phyloP scores from a whole-genome alignment of 495 filamentous ascomycete species.

The Melanomma pulvis-pyrius region DNA sequence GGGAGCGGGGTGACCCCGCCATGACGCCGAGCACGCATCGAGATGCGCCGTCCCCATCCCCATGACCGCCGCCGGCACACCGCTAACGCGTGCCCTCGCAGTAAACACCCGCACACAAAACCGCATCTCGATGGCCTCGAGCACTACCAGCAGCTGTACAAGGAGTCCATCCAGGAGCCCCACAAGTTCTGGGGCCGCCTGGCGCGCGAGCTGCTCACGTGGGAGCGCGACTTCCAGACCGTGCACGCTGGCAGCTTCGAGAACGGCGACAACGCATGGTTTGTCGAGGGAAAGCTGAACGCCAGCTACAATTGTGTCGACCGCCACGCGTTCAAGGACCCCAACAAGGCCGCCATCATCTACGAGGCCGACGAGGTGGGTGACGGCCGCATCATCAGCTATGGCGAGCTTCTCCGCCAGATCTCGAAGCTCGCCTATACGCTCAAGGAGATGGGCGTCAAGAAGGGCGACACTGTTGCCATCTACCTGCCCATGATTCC shows the following conservation, averaged over 20 bases:
- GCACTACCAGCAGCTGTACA: conserved; percentile 90
- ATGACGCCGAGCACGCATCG: conserved; percentile 7
- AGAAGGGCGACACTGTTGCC: conserved; percentile 96
- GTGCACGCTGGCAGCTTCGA: conserved; percentile 76
- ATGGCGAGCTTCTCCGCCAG: conserved; percentile 89
- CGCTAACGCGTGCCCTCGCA: conserved; percentile 37
- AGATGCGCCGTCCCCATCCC: conserved; percentile 2
- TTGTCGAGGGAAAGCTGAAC: conserved; percentile 89
- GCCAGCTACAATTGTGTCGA: conserved; percentile 98
- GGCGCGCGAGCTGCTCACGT: conserved; percentile 87
- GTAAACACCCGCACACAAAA: conserved; percentile 67
- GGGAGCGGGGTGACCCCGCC: conserved; percentile 33
- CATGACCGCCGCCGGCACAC: background rate
- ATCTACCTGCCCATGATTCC: conserved; percentile 99
- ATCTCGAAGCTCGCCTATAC: conserved; percentile 85
- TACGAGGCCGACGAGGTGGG: conserved; percentile 94
- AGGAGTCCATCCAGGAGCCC: conserved; percentile 91
- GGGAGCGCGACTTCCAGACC: conserved; percentile 90
- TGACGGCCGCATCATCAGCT: conserved; percentile 88
- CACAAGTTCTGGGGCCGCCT: conserved; percentile 86
- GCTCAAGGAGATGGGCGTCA: conserved; percentile 90
- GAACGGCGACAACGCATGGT: conserved; percentile 91
- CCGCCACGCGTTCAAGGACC: conserved; percentile 90
- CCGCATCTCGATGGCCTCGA: conserved; percentile 72
- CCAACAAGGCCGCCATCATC: conserved; percentile 91